Percentiles rank a stretch among this genome's conserved stretches.
These are phyloP conservation scores for Cyclotella choctawhatcheeana DNA, from an alignment of 108 stramenopile genomes.

Conservation along the genomic window DNA sequence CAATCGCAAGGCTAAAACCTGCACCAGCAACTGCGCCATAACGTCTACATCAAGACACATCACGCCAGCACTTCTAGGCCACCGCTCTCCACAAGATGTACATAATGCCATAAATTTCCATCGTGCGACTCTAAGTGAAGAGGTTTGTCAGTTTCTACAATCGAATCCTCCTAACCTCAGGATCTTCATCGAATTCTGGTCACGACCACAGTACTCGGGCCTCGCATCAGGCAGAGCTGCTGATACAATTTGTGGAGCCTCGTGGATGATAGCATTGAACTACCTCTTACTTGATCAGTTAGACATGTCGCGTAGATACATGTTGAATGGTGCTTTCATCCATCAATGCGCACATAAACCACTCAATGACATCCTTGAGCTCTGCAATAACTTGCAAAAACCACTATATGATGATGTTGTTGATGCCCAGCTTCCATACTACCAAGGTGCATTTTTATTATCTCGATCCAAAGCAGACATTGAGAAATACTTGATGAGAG, in stretches of 20 bases:
- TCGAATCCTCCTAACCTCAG: conserved; percentile 9
- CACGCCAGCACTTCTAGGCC: conserved; percentile 23
- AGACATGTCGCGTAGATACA: not conserved
- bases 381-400: not conserved
- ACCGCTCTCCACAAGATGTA: conserved; percentile 25
- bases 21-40: not conserved
- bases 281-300: conserved; percentile 9
- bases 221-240: conserved; percentile 2
- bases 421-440: not conserved
- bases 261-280: conserved; percentile 21
- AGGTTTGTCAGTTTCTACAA: conserved; percentile 17
- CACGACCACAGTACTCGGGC: not conserved
- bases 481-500: conserved; percentile 1
- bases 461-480: not conserved
- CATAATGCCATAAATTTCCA: conserved; percentile 22
- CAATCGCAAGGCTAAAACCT: conserved; percentile 4
- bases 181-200: conserved; percentile 12
- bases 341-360: conserved; percentile 10
- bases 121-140: not conserved
- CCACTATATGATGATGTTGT: conserved; percentile 9
- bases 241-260: conserved; percentile 7
- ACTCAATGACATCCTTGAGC: not conserved
- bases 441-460: conserved; percentile 1
- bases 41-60: not conserved
- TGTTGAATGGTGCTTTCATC: conserved; percentile 12